Base-by-base conservation (phyloP, 2,329 filamentous ascomycete species). In the Diplodia intermedia region DNA sequence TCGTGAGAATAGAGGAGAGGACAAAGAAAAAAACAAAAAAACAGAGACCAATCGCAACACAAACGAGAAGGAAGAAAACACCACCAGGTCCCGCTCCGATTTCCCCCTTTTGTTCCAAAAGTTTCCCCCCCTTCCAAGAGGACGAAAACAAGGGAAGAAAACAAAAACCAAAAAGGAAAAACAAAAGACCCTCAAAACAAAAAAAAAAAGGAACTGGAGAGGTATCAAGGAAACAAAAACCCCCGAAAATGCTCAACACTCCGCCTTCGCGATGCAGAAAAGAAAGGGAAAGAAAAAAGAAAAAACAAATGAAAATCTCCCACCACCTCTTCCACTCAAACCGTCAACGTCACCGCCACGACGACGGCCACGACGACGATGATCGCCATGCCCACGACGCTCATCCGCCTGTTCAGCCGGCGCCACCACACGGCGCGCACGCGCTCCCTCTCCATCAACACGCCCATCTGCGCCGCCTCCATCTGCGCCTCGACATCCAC, bases 381-480 rank as follows among this genome's bases (percentile, higher is more conserved):
- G 14, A 66, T 20, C 33, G 52, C 54, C 14, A 66, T 15, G 2
- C 65, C 65, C 0, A 66, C 53, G 1, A 66, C 20, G 15, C 65
- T 57, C 65, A 66, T 66, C 65, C 52, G 18, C 40, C 65, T 43
- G 36, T 66, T 66, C 33, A 66, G 14, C n/a, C n/a, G 52, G 6
- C 65, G 36, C 65, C 65, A 66, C 65, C 65, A 66, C 7, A 49
- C 29, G 4, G 65, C 65, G 18, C 53, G 56, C 7, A 56, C 49
- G 7, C 54, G 26, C n/a, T 57, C 52, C 53, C 36, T 66, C 53
- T 56, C 54, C 40, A n/a, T 23, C 23, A 36, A 1, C 65, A 36
- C 65, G 38, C 9, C 26, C 36, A 15, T n/a, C 36, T 23, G 23
- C 65, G 36, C 53, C 29, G 33, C 52, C 40, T 23, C 7, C 65